Base-by-base conservation (phyloP, 352 stramenopile genomes). In the Phytophthora tentaculata region DNA sequence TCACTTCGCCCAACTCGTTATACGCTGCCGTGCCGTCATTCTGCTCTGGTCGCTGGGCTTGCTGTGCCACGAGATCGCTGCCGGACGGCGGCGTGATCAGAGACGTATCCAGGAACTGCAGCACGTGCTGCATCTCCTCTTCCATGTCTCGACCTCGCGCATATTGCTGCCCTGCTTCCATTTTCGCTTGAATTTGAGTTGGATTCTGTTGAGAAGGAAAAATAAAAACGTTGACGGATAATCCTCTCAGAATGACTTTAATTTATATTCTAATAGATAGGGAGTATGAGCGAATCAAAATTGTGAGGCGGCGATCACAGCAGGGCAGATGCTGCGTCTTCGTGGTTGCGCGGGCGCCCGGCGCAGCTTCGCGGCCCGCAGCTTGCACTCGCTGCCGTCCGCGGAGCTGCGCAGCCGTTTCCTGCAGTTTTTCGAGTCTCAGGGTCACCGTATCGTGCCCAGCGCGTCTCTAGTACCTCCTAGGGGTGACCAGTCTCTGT, bases 401-500 rank as follows among this genome's bases (percentile, higher is more conserved):
- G 52, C 47, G 1, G 80, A 88, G 60, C 65, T 92, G 16, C 80
- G 81, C 26, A 64, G 67, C 19, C 61, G 64, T 20, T 95, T 95
- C 61, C 73, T 96, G 48, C 59, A 74, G 39, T 94, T 89, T 60
- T 96, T 95, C 58, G 68, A 89, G 59, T 56, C 58, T 26, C 76
- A 90, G 43, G 81, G 71, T 16, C 86, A 95, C 47, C 53, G 57
- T 19, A 72, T 94, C 5, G 76, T 94, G 26, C 83, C 85, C 16
- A 92, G 83, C 51, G 83, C 77, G 56, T 87, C 84, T 45, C 69
- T 96, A 9, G 73, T 93, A 9, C 84, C 86, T 13, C 74, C 97
- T 32, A 93, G 97, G 32, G 88, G 96, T 70, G 96, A 97, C 49
- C 67, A 52, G 8, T 99, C 97, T 37, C 81, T 99, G 55, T 80